Conservation (phyloP, 768 basidiomycete genomes). For the Mycena crocata region DNA sequence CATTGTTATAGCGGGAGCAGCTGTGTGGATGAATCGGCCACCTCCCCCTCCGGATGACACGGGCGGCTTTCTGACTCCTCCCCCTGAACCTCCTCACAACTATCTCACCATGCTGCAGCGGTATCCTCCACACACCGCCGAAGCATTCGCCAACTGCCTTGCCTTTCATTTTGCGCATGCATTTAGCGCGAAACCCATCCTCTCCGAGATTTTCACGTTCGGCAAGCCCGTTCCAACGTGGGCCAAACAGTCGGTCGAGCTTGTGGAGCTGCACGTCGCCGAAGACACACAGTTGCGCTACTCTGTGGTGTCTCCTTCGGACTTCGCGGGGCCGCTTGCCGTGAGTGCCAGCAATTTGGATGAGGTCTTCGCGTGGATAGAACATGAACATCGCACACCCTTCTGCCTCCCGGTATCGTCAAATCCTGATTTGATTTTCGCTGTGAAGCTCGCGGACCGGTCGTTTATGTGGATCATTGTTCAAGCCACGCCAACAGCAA, state of each 20-base stretch:
- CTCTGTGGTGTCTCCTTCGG: slow-evolving; percentile 37
- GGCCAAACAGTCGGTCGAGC: slow-evolving; percentile 50
- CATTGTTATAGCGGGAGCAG: not conserved
- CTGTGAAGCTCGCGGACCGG: slow-evolving; percentile 49
- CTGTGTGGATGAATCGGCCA: not conserved
- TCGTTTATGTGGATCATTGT: slow-evolving; percentile 55
- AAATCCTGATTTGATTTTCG: slow-evolving; percentile 57
- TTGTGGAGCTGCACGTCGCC: slow-evolving; percentile 48
- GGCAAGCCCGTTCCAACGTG: slow-evolving; percentile 47
- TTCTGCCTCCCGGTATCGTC: slow-evolving; percentile 54
- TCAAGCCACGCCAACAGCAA: slow-evolving; percentile 45
- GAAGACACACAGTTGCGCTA: slow-evolving; percentile 39
- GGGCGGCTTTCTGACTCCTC: not conserved
- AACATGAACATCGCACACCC: slow-evolving; percentile 43
- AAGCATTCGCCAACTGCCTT: not conserved
- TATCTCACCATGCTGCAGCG: not conserved
- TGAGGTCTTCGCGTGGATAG: slow-evolving; percentile 50
- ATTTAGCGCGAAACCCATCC: not conserved
- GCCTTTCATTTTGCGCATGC: not conserved
- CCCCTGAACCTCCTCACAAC: not conserved
- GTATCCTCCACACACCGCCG: not conserved
- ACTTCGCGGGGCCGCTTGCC: slow-evolving; percentile 47
- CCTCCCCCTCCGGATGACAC: no score
- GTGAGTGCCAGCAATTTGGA: slow-evolving; percentile 49
- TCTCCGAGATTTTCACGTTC: slow-evolving; percentile 51